Evolutionary conservation across 2,329 filamentous ascomycete genomes (phyloP).

Genomic region (Aspergillus cejpii): DNA sequence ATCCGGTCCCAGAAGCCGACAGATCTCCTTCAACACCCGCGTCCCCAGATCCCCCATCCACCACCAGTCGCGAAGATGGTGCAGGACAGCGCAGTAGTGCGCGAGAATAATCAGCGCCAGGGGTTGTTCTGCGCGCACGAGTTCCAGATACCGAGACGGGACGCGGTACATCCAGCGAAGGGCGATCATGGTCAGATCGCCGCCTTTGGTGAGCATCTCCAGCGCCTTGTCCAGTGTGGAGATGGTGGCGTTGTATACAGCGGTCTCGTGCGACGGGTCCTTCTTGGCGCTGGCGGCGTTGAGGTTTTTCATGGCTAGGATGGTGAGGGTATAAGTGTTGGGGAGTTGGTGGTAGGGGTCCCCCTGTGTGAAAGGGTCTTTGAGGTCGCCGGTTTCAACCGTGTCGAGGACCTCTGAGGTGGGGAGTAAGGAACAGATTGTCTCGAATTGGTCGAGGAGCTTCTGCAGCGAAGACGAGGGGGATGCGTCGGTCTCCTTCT

Average conservation of each 20-base stretch:
- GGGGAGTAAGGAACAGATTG: neutral
- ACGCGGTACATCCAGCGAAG: conserved; percentile 7
- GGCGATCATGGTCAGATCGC: conserved; percentile 4
- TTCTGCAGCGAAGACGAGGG: neutral
- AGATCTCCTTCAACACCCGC: conserved; percentile 5
- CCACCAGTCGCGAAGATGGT: conserved; percentile 10
- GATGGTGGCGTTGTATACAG: conserved; percentile 5
- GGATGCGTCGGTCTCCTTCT: neutral
- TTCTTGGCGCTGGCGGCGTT: neutral
- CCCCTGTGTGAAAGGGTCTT: neutral
- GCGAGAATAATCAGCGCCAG: conserved; percentile 8
- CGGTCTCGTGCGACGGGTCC: neutral
- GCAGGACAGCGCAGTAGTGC: conserved; percentile 9
- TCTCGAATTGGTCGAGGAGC: neutral
- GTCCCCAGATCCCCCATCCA: conserved; percentile 9
- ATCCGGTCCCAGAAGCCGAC: neutral
- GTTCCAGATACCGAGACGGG: conserved; percentile 1
- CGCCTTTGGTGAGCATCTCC: conserved; percentile 6
- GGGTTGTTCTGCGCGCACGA: conserved; percentile 1
- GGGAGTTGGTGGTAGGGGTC: neutral
- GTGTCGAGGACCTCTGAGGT: neutral
- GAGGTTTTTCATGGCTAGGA: conserved; percentile 5
- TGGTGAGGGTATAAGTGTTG: conserved; percentile 6
- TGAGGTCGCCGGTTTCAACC: neutral
- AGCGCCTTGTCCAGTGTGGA: conserved; percentile 3